Conservation (phyloP, 2,329 filamentous ascomycete genomes). For the Ophidiomyces ophidiicola region DNA sequence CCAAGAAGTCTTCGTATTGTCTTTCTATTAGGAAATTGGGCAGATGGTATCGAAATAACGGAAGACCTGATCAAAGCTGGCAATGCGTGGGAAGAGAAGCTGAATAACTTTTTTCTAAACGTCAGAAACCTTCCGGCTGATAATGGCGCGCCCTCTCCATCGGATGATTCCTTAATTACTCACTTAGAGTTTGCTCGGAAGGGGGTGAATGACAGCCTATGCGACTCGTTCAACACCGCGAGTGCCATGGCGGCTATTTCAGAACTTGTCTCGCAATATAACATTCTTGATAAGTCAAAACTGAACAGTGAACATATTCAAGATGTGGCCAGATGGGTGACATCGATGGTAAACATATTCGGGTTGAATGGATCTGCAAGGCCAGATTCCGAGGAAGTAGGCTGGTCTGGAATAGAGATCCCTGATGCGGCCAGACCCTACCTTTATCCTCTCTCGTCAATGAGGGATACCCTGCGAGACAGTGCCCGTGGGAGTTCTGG, state of each 20-base stretch:
- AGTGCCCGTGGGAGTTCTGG: slow-evolving; percentile 41
- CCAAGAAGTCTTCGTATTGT: slow-evolving; percentile 69
- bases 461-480: slow-evolving; percentile 47
- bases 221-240: slow-evolving; percentile 80
- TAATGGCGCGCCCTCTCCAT: slow-evolving; percentile 19
- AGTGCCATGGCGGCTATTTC: slow-evolving; percentile 65
- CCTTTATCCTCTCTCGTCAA: slow-evolving; percentile 46
- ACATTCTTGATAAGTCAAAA: slow-evolving; percentile 40
- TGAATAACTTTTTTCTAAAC: slow-evolving; percentile 61
- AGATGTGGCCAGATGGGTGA: slow-evolving; percentile 62
- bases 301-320: slow-evolving; percentile 39
- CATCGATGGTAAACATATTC: slow-evolving; percentile 70
- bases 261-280: slow-evolving; percentile 65
- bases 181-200: slow-evolving; percentile 44
- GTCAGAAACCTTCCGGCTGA: slow-evolving; percentile 40
- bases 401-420: slow-evolving; percentile 55
- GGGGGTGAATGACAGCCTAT: slow-evolving; percentile 53
- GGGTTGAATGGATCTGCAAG: slow-evolving; percentile 47
- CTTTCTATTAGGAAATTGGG: slow-evolving; percentile 80
- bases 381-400: slow-evolving; percentile 37
- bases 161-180: slow-evolving; percentile 34
- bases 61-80: slow-evolving; percentile 65
- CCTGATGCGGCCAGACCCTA: slow-evolving; percentile 47
- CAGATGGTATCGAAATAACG: slow-evolving; percentile 82
- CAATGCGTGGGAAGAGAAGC: slow-evolving; percentile 64